Percentiles rank a stretch among this genome's conserved stretches.
Conservation (phyloP, 2,329 filamentous ascomycete genomes). For the Trichoderma endophyticum region DNA sequence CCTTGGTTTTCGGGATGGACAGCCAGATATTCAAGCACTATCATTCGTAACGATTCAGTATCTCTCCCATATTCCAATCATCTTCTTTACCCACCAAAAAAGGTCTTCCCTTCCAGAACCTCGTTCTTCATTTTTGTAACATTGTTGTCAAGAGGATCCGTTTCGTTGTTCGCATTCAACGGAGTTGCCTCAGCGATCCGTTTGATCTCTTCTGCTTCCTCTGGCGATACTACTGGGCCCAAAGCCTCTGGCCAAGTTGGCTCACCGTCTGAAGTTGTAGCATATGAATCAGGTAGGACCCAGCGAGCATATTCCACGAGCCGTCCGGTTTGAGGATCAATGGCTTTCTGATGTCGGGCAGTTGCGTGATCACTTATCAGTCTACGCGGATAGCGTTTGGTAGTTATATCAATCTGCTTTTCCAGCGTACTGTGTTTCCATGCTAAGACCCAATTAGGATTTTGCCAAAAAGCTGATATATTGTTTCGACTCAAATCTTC, state of each 20-base stretch:
- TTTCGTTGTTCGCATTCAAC: conserved; percentile 17
- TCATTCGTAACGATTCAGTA: neutral
- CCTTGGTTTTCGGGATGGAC: conserved; percentile 30
- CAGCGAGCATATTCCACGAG: conserved; percentile 27
- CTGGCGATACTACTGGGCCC: neutral
- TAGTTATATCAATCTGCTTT: neutral
- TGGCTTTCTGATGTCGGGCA: conserved; percentile 23
- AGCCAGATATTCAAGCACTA: conserved; percentile 29
- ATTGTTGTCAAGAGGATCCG: conserved; percentile 6
- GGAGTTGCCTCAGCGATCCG: conserved; percentile 14
- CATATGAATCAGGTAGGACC: conserved; percentile 21
- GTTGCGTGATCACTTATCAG: conserved; percentile 21
- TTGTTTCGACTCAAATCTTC: conserved; percentile 8
- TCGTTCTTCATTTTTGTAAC: neutral
- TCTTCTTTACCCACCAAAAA: neutral
- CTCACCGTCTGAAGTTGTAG: neutral
- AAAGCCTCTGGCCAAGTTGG: conserved; percentile 18
- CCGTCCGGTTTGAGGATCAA: conserved; percentile 24
- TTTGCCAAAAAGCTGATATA: conserved; percentile 8
- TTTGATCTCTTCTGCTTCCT: conserved; percentile 15
- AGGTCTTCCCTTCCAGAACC: neutral
- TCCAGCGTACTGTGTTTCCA: conserved; percentile 3
- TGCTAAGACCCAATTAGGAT: neutral
- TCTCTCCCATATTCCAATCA: neutral
- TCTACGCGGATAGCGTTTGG: neutral